A percentile compares a stretch with the other conserved stretches of the same genome.
phyloP scores from a whole-genome alignment of 257 asterid species.

The Echites panduratus region DNA sequence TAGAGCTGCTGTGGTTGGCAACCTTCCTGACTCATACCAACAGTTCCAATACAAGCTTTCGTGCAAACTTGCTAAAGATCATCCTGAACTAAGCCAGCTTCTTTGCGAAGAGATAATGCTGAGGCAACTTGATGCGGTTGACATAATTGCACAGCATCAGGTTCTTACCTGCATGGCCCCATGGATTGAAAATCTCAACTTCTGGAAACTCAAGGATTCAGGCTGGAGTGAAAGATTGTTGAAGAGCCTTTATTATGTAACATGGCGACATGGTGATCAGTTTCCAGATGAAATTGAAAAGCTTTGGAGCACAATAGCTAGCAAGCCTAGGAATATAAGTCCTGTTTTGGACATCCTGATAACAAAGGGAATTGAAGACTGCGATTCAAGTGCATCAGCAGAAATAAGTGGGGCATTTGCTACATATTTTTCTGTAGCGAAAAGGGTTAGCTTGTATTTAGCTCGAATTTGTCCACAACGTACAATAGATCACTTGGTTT shows the following conservation, averaged over 20 bases:
- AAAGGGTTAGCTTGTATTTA: constrained; percentile 87
- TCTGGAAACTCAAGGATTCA: constrained; percentile 96
- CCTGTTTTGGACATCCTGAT: constrained; percentile 94
- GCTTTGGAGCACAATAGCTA: constrained; percentile 98
- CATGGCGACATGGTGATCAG: constrained; percentile 99
- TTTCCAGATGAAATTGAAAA: constrained; percentile 99
- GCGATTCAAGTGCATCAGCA: constrained; percentile 96
- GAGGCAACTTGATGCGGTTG: constrained; percentile 98
- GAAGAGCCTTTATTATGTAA: constrained; percentile 92
- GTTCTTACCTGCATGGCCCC: constrained; percentile 99
- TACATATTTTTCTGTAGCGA: constrained; percentile 96
- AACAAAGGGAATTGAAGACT: constrained; percentile 97
- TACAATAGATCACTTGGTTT: constrained; percentile 96
- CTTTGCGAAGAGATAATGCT: constrained; percentile 99
- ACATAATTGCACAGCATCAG: constrained; percentile 98
- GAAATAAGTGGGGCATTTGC: constrained; percentile 99
- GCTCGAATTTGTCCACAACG: constrained; percentile 99
- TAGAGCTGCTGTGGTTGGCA: constrained; percentile 98
- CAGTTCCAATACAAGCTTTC: constrained; percentile 98
- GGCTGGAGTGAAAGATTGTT: constrained; percentile 97
- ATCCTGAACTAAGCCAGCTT: constrained; percentile 95
- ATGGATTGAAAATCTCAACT: constrained; percentile 96
- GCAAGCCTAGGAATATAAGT: constrained; percentile 93
- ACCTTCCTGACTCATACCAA: constrained; percentile 98
- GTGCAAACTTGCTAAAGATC: constrained; percentile 98